A percentile compares a stretch with the other conserved stretches of the same genome.
Conservation (phyloP, 2,329 filamentous ascomycete species). For the Aspergillus pseudoglaucus region DNA sequence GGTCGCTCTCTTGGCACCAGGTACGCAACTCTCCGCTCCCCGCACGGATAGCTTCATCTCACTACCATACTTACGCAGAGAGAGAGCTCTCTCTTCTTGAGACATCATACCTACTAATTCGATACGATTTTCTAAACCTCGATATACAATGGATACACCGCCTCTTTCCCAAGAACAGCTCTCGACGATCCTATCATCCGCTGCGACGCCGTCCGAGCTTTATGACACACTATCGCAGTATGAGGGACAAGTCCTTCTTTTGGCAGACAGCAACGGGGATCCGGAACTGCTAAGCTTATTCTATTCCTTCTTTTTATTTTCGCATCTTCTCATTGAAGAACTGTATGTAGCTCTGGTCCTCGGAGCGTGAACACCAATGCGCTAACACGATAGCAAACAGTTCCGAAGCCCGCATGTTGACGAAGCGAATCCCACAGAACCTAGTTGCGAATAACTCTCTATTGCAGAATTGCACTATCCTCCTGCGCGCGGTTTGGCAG, state of each 20-base stretch:
- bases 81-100: not conserved
- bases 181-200: constrained; percentile 20
- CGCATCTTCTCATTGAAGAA: constrained; percentile 34
- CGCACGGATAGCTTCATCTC: constrained; percentile 16
- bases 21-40: constrained; percentile 18
- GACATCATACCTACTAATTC: not conserved
- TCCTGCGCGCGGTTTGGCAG: constrained; percentile 35
- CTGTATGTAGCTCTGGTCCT: constrained; percentile 21
- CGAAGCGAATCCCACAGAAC: constrained; percentile 27
- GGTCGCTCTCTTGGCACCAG: constrained; percentile 28
- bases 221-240: constrained; percentile 29
- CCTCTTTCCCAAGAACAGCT: constrained; percentile 27
- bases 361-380: not conserved
- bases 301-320: constrained; percentile 35
- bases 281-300: constrained; percentile 28
- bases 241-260: constrained; percentile 29
- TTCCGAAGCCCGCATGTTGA: constrained; percentile 35
- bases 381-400: constrained; percentile 14
- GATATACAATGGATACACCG: constrained; percentile 22
- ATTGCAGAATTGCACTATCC: constrained; percentile 29
- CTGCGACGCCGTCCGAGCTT: constrained; percentile 27
- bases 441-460: constrained; percentile 23
- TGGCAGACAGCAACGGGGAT: constrained; percentile 17
- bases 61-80: not conserved
- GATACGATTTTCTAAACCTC: not conserved